Percentiles rank a stretch among this genome's conserved stretches.
Conservation (phyloP, 768 basidiomycete species). For the Pleurotus cornucopiae region DNA sequence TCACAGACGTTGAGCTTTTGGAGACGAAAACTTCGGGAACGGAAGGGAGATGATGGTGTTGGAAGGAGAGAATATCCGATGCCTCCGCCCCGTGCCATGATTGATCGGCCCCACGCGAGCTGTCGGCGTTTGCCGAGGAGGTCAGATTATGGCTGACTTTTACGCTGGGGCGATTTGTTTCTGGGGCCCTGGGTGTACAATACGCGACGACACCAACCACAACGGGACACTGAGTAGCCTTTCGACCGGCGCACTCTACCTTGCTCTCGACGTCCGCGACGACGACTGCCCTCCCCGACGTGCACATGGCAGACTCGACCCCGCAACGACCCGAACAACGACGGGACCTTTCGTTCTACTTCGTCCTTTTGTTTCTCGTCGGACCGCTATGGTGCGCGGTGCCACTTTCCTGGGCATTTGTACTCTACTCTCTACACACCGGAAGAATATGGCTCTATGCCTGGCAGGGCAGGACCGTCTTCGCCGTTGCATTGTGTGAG, state of each 20-base stretch:
- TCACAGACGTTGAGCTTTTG: slow-evolving; percentile 33
- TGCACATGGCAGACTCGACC: not conserved
- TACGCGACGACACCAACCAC: not conserved
- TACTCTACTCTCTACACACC: slow-evolving; percentile 42
- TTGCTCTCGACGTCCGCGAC: not conserved
- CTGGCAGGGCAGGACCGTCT: slow-evolving; percentile 32
- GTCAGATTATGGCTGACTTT: not conserved
- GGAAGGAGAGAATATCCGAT: slow-evolving; percentile 6
- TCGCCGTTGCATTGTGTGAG: slow-evolving; percentile 55
- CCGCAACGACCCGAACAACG: slow-evolving; percentile 1
- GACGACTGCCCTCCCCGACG: not conserved
- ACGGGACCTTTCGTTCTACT: slow-evolving; percentile 50
- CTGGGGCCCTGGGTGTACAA: not conserved
- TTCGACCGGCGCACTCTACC: not conserved
- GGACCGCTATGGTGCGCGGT: slow-evolving; percentile 61
- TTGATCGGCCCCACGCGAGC: slow-evolving; percentile 4
- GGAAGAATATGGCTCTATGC: slow-evolving; percentile 37
- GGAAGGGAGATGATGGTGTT: slow-evolving; percentile 21
- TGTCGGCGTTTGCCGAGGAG: slow-evolving; percentile 1
- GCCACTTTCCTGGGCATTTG: slow-evolving; percentile 65
- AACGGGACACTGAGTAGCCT: not conserved
- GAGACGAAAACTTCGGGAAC: slow-evolving; percentile 22
- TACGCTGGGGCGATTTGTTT: not conserved
- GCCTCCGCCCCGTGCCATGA: slow-evolving; percentile 4
- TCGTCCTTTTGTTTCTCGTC: slow-evolving; percentile 52